Evolutionary conservation across 2,329 filamentous ascomycete genomes (phyloP).

Genomic region (Trichoderma oligosporum): DNA sequence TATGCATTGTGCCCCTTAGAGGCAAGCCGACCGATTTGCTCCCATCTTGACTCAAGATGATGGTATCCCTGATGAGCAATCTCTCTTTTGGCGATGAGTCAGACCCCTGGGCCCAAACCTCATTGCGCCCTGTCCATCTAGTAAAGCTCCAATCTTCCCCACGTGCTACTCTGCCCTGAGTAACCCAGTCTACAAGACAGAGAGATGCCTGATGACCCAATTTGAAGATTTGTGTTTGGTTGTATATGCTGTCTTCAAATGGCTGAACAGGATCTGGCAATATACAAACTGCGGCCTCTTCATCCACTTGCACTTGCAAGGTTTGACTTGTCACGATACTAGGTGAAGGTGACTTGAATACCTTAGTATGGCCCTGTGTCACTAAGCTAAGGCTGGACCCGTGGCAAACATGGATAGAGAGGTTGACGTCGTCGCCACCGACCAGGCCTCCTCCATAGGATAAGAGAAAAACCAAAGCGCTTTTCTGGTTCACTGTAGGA

Average conservation of each 20-base stretch:
- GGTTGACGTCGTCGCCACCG: slow-evolving; percentile 75
- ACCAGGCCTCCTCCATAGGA: slow-evolving; percentile 95
- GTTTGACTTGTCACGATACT: slow-evolving; percentile 56
- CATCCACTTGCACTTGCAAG: slow-evolving; percentile 48
- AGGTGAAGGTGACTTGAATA: slow-evolving; percentile 72
- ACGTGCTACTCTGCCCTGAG: slow-evolving; percentile 75
- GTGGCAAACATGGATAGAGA: slow-evolving; percentile 63
- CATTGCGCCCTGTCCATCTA: slow-evolving; percentile 79
- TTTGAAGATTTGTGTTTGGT: slow-evolving; percentile 76
- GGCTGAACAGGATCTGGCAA: slow-evolving; percentile 93
- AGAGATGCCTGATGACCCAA: slow-evolving; percentile 57
- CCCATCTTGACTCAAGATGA: slow-evolving; percentile 63
- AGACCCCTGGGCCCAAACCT: slow-evolving; percentile 61
- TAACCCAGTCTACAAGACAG: slow-evolving; percentile 92
- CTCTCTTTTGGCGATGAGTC: slow-evolving; percentile 41
- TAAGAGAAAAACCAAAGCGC: slow-evolving; percentile 79
- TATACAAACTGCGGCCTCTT: slow-evolving; percentile 56
- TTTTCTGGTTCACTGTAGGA: slow-evolving; percentile 59
- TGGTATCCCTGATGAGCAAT: slow-evolving; percentile 78
- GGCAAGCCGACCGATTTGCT: slow-evolving; percentile 38
- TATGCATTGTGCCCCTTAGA: slow-evolving; percentile 64
- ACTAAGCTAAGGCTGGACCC: slow-evolving; percentile 64
- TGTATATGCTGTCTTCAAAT: slow-evolving; percentile 78
- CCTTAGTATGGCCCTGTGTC: slow-evolving; percentile 84
- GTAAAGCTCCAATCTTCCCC: slow-evolving; percentile 86